Evolutionary conservation across 257 asterid genomes (phyloP).

Genomic region (Nicotiana obtusifolia): DNA sequence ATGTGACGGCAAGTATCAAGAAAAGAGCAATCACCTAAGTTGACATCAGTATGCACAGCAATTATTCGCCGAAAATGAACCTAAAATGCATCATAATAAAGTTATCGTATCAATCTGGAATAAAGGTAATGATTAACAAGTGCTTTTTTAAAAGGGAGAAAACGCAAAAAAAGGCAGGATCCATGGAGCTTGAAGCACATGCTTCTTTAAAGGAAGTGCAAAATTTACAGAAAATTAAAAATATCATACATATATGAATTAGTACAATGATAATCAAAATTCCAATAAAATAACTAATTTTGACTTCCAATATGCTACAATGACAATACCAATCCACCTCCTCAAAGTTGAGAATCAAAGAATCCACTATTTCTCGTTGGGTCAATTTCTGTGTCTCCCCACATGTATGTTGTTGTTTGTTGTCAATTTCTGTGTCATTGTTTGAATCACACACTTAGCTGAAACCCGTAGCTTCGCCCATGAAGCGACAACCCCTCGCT

Average conservation of each 20-base stretch:
- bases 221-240: background rate
- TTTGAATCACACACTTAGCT: background rate
- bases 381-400: background rate
- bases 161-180: background rate
- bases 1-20: constrained; percentile 99
- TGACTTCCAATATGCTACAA: background rate
- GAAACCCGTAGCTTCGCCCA: background rate
- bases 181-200: background rate
- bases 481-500: background rate
- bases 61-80: constrained; percentile 98
- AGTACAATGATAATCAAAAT: background rate
- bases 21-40: constrained; percentile 96
- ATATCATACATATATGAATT: background rate
- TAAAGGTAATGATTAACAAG: background rate
- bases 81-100: constrained; percentile 26
- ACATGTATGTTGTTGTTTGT: too few species aligned
- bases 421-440: background rate
- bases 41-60: constrained; percentile 92
- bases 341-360: background rate
- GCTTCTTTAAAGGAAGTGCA: background rate
- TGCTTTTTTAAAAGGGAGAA: background rate
- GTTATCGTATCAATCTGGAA: background rate
- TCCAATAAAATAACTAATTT: background rate
- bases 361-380: background rate
- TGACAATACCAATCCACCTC: background rate